These are phyloP conservation scores for Hericium rajendrae DNA, from an alignment of 768 basidiomycete species.

Conservation along the genomic window DNA sequence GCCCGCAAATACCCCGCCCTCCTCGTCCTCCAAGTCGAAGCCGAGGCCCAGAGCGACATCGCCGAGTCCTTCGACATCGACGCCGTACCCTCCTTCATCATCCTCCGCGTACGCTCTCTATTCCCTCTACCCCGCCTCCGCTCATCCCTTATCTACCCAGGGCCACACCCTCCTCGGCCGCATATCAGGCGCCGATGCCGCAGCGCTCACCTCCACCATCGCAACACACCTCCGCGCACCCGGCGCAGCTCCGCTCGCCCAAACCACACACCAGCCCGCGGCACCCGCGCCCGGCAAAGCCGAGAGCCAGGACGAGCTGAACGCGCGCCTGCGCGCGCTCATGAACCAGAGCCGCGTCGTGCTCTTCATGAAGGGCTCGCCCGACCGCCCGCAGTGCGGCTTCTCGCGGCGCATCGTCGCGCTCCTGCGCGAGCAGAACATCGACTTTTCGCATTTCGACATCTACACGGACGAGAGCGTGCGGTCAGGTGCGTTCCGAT, in stretches of 20 bases:
- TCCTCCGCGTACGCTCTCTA: conserved; percentile 55
- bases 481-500: conserved; percentile 27
- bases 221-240: conserved; percentile 39
- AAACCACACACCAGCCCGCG: conserved; percentile 34
- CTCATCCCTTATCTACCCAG: too few relatives aligned
- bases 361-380: conserved; percentile 59
- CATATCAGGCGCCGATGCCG: conserved; percentile 73
- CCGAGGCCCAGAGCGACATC: conserved; percentile 73
- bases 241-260: conserved; percentile 32
- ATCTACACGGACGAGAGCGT: conserved; percentile 50
- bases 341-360: conserved; percentile 65
- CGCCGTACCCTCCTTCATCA: conserved; percentile 75
- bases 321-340: conserved; percentile 49
- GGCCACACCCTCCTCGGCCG: conserved; percentile 80
- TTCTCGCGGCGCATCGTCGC: conserved; percentile 50
- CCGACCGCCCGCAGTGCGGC: conserved; percentile 51
- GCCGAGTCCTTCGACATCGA: conserved; percentile 89
- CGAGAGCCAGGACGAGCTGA: conserved; percentile 61
- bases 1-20: conserved; percentile 59
- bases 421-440: conserved; percentile 35
- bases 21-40: conserved; percentile 78
- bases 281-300: conserved; percentile 17
- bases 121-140: neutral
- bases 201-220: conserved; percentile 49
- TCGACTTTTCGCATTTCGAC: conserved; percentile 48